Evolutionary conservation across 1,284 basidiomycete species (phyloP).

Genomic region (Trichosporon sp.): DNA sequence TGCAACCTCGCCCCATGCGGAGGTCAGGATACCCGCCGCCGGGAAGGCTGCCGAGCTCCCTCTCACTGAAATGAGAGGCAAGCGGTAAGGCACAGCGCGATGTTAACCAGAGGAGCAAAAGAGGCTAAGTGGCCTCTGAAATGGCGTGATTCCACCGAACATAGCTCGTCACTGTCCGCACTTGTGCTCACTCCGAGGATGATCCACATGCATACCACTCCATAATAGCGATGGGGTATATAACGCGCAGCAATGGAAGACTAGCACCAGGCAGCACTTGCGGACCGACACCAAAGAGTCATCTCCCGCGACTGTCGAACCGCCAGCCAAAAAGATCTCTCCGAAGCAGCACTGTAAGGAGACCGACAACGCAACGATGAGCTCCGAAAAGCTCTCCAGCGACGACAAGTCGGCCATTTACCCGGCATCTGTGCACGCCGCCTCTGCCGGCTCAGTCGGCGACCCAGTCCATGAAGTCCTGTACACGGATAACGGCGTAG

Average conservation of each 20-base stretch:
- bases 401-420: neutral
- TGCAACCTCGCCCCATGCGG: neutral
- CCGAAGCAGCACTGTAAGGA: too few species aligned
- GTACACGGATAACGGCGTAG: conserved; percentile 13
- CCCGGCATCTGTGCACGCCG: neutral
- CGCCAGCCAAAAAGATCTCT: too few species aligned
- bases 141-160: neutral
- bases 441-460: neutral
- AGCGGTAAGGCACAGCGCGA: neutral
- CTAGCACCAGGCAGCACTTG: too few species aligned
- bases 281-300: too few species aligned
- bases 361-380: neutral
- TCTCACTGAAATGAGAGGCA: neutral
- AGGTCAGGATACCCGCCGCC: neutral
- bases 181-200: neutral
- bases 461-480: neutral
- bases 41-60: neutral
- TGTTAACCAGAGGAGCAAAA: neutral
- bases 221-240: neutral
- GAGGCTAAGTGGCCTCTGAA: neutral
- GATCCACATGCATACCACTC: neutral
- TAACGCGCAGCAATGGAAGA: neutral
- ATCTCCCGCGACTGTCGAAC: too few species aligned
- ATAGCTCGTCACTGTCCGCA: neutral
- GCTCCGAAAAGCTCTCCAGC: neutral